These are phyloP conservation scores for Podaxis sp. DNA, from an alignment of 768 basidiomycete genomes.

Conservation along the genomic window DNA sequence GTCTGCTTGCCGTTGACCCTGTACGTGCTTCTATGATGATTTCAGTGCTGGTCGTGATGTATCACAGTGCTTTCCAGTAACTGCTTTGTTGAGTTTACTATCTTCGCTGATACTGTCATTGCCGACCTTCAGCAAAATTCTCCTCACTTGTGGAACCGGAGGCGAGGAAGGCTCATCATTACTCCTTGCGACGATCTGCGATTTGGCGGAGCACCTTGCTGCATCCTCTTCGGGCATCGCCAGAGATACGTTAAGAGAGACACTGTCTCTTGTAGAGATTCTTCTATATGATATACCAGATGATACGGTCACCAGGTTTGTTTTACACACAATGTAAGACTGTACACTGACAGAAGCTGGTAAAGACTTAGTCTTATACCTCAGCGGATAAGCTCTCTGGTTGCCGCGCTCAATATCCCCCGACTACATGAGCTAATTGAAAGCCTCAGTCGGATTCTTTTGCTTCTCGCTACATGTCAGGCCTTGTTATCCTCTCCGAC, in stretches of 20 bases:
- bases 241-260: conserved; percentile 24
- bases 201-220: not conserved
- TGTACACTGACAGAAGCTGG: conserved; percentile 2
- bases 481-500: conserved; percentile 12
- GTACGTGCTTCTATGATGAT: conserved; percentile 31
- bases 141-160: conserved; percentile 17
- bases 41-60: conserved; percentile 13
- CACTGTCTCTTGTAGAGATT: conserved; percentile 49
- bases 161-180: conserved; percentile 31
- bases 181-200: conserved; percentile 20
- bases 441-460: conserved; percentile 47
- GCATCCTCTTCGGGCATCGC: not conserved
- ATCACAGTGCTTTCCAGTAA: conserved; percentile 41
- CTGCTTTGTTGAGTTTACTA: conserved; percentile 54
- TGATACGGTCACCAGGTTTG: conserved; percentile 37
- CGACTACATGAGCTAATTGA: conserved; percentile 54
- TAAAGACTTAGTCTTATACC: conserved; percentile 38
- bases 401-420: conserved; percentile 44
- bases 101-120: conserved; percentile 42
- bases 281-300: conserved; percentile 48
- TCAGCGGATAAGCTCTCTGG: conserved; percentile 38
- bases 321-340: not conserved
- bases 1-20: conserved; percentile 34
- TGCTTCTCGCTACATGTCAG: conserved; percentile 56
- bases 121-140: conserved; percentile 33